Evolutionary conservation across 2,329 filamentous ascomycete species (phyloP).

Genomic region (Aspergillus intermedius): DNA sequence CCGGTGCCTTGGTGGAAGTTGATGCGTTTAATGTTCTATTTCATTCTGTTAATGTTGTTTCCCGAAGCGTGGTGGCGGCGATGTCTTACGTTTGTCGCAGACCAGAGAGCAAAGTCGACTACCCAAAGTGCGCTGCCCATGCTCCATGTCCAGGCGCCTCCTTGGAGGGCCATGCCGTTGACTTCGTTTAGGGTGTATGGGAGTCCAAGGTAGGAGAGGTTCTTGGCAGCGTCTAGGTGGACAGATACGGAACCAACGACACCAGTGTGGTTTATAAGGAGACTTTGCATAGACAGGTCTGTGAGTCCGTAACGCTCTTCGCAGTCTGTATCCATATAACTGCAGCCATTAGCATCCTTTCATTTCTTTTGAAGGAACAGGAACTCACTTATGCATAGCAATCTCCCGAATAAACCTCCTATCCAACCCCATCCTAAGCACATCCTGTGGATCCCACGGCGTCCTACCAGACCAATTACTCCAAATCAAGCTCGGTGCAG

Average conservation of each 20-base stretch:
- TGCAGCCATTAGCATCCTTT: background rate
- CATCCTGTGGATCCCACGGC: constrained; percentile 2
- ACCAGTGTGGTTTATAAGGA: constrained; percentile 15
- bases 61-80: background rate
- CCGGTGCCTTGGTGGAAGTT: constrained; percentile 17
- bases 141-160: constrained; percentile 8
- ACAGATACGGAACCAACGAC: constrained; percentile 4
- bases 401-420: constrained; percentile 6
- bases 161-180: constrained; percentile 13
- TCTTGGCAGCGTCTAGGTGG: constrained; percentile 8
- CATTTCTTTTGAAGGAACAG: background rate
- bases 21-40: constrained; percentile 10
- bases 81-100: constrained; percentile 9
- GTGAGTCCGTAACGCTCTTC: background rate
- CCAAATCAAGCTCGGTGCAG: constrained; percentile 9
- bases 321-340: constrained; percentile 6
- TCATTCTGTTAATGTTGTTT: background rate
- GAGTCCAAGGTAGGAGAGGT: constrained; percentile 10
- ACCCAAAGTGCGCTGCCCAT: constrained; percentile 14
- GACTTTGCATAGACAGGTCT: background rate
- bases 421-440: constrained; percentile 5
- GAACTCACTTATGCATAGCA: constrained; percentile 7
- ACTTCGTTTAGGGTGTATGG: constrained; percentile 9
- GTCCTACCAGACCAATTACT: constrained; percentile 1
- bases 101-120: constrained; percentile 14